A percentile compares a stretch with the other conserved stretches of the same genome.
These are phyloP conservation scores for sweet orange (Citrus sinensis) DNA, from an alignment of 345 rosid genomes.

Conservation along the genomic window DNA sequence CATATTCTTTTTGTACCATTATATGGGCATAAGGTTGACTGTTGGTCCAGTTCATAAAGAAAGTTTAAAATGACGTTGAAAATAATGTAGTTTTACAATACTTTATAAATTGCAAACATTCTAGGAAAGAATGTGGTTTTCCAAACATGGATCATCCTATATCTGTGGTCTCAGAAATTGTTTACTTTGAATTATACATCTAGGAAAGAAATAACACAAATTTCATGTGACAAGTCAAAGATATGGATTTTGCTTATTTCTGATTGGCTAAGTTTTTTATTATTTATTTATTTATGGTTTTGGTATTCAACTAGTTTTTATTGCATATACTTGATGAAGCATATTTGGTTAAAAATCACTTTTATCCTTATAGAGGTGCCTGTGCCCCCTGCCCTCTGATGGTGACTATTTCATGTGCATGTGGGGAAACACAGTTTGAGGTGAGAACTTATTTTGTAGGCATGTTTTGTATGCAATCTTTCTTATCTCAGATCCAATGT, in stretches of 20 bases:
- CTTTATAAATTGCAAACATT: background rate
- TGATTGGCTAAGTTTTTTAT: background rate
- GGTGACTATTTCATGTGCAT: constrained; percentile 85
- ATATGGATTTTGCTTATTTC: background rate
- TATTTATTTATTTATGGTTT: too few relatives aligned
- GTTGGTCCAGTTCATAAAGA: background rate
- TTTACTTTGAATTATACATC: background rate
- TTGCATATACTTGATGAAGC: background rate
- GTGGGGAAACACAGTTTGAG: constrained; percentile 80
- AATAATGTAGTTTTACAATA: background rate
- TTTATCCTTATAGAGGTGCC: constrained; percentile 62
- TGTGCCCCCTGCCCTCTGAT: constrained; percentile 96
- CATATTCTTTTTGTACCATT: background rate
- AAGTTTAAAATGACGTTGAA: background rate
- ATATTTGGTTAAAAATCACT: constrained; percentile 9
- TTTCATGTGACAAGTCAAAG: background rate
- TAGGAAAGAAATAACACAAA: background rate
- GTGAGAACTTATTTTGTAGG: constrained; percentile 43
- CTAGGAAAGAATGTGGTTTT: background rate
- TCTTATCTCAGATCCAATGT: background rate
- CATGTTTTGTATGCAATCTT: background rate
- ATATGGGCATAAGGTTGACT: background rate
- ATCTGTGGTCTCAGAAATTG: background rate
- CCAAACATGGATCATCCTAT: background rate
- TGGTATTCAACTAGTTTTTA: background rate